phyloP scores from a whole-genome alignment of 1,284 basidiomycete genomes.

The Pseudozyma hubeiensis region DNA sequence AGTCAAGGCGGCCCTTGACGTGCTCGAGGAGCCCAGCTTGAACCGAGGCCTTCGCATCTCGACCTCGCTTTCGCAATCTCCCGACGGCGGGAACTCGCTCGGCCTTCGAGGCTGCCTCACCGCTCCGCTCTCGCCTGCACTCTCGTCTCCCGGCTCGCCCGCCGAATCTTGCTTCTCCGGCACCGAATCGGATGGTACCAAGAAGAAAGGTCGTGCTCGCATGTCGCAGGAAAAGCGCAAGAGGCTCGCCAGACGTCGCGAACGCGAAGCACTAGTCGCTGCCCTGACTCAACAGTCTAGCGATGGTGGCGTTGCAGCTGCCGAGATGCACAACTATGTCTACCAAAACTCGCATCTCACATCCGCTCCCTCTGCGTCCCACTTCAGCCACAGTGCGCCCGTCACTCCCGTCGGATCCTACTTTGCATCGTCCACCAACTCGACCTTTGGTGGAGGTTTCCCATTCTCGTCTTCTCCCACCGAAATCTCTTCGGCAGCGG shows the following conservation, averaged over 20 bases:
- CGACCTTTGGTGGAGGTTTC: constrained; percentile 1
- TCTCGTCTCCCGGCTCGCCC: constrained; percentile 24
- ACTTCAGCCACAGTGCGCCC: constrained; percentile 26
- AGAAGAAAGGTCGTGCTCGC: constrained; percentile 52
- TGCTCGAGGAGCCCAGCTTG: constrained; percentile 24
- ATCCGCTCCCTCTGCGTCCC: neutral
- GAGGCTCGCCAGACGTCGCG: constrained; percentile 47
- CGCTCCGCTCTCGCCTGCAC: constrained; percentile 23
- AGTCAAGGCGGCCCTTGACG: constrained; percentile 43
- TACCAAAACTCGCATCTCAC: neutral
- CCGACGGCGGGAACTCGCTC: neutral
- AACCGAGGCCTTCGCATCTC: constrained; percentile 19
- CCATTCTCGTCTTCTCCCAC: neutral
- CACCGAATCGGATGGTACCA: constrained; percentile 15
- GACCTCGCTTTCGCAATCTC: neutral
- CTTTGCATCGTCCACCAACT: neutral
- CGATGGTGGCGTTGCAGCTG: neutral
- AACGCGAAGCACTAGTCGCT: constrained; percentile 50
- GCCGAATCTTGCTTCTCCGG: constrained; percentile 34
- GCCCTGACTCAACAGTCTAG: neutral
- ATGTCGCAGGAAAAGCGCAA: constrained; percentile 62
- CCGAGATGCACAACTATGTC: neutral
- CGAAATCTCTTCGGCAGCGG: constrained; percentile 1
- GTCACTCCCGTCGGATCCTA: constrained; percentile 9
- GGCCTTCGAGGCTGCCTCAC: constrained; percentile 13